Percentiles rank a stretch among this genome's conserved stretches.
Evolutionary conservation across 2,329 filamentous ascomycete genomes (phyloP).

Genomic region (Thermomyces lanuginosus): DNA sequence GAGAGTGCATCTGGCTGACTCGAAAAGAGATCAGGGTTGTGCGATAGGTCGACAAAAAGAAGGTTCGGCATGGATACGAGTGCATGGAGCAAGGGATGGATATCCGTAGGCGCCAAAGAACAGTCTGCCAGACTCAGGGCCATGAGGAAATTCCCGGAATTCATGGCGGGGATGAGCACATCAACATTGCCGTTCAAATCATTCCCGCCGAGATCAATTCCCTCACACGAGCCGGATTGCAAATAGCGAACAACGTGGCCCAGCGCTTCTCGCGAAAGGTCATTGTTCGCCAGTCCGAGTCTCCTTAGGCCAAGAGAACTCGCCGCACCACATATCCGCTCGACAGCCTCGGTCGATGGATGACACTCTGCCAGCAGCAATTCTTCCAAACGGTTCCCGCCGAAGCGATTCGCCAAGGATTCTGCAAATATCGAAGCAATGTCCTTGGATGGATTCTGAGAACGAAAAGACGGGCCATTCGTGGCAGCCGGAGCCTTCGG

Average conservation of each 20-base stretch:
- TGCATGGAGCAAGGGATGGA: slow-evolving; percentile 60
- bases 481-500: slow-evolving; percentile 31
- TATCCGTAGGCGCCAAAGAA: slow-evolving; percentile 54
- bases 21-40: slow-evolving; percentile 69
- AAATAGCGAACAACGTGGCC: slow-evolving; percentile 63
- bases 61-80: slow-evolving; percentile 55
- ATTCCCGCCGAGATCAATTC: slow-evolving; percentile 78
- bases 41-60: slow-evolving; percentile 80
- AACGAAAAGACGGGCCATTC: slow-evolving; percentile 9
- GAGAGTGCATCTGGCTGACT: slow-evolving; percentile 56
- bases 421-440: slow-evolving; percentile 53
- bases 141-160: slow-evolving; percentile 44
- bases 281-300: slow-evolving; percentile 69
- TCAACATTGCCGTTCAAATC: slow-evolving; percentile 43
- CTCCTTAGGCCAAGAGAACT: slow-evolving; percentile 60
- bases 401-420: slow-evolving; percentile 60
- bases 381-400: slow-evolving; percentile 60
- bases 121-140: slow-evolving; percentile 77
- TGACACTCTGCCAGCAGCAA: slow-evolving; percentile 69
- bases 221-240: slow-evolving; percentile 61
- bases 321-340: slow-evolving; percentile 65
- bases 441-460: slow-evolving; percentile 26
- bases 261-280: slow-evolving; percentile 56
- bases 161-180: slow-evolving; percentile 21
- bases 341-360: slow-evolving; percentile 53